A percentile compares a stretch with the other conserved stretches of the same genome.
phyloP scores from a whole-genome alignment of 2,329 filamentous ascomycete genomes.

The Plenodomus biglobosus region DNA sequence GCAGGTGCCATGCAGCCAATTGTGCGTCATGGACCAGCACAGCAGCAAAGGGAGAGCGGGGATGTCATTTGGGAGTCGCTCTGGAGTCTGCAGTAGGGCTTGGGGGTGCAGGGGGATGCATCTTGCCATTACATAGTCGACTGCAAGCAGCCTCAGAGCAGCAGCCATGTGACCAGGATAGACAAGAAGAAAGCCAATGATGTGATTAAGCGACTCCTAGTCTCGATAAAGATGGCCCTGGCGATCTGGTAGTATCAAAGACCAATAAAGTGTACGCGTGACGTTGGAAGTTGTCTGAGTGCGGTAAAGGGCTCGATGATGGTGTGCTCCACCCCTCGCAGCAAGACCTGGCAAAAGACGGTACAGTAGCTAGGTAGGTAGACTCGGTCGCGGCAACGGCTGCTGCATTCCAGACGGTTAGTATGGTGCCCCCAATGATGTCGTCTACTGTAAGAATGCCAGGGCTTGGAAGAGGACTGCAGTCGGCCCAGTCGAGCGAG shows the following conservation, averaged over 20 bases:
- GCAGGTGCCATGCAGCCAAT: conserved; percentile 20
- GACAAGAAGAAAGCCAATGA: conserved; percentile 7
- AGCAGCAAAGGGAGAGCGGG: conserved; percentile 10
- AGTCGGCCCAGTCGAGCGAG: conserved; percentile 30
- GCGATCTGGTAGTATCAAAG: conserved; percentile 21
- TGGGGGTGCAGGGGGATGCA: too few species aligned
- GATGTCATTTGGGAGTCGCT: conserved; percentile 3
- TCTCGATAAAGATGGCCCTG: conserved; percentile 22
- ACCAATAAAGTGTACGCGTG: conserved; percentile 33
- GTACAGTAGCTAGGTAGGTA: too few species aligned
- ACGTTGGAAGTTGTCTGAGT: conserved; percentile 28
- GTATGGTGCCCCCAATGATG: conserved; percentile 21
- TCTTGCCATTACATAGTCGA: conserved; percentile 5
- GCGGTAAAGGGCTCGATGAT: conserved; percentile 32
- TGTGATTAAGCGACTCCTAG: conserved; percentile 6
- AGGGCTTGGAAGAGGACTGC: conserved; percentile 26
- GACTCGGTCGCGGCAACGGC: conserved; percentile 16
- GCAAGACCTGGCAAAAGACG: background rate
- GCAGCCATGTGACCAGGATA: conserved; percentile 6
- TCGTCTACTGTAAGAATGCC: conserved; percentile 23
- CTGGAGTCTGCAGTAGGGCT: too few species aligned
- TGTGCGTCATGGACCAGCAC: conserved; percentile 3
- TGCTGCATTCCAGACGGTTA: conserved; percentile 14
- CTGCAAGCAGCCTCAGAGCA: conserved; percentile 1
- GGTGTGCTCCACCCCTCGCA: background rate